Evolutionary conservation across 148 eudicot genomes (phyloP).

Genomic region (Amaranthus cruentus): DNA sequence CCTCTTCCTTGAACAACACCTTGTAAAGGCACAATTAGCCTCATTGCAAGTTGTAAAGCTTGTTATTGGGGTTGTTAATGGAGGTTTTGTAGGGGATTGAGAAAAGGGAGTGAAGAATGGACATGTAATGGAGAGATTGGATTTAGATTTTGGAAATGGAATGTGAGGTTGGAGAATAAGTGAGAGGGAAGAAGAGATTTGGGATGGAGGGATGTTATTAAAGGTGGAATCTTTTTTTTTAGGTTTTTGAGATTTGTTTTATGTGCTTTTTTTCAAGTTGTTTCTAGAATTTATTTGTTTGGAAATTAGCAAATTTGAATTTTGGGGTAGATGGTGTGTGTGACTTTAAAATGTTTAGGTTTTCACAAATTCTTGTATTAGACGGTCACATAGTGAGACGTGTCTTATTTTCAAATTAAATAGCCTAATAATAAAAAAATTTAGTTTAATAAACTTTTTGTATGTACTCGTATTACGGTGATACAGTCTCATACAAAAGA

Average conservation of each 20-base stretch:
- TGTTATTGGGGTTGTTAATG: not conserved
- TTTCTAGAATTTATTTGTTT: not conserved
- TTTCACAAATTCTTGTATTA: no score
- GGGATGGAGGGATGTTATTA: not conserved
- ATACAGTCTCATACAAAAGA: no score
- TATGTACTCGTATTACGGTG: no score
- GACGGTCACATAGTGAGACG: no score
- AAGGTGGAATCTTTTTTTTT: not conserved
- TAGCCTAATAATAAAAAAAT: no score
- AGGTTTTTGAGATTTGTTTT: not conserved
- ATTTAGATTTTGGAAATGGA: not conserved
- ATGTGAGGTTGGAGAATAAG: slow-evolving; percentile 2
- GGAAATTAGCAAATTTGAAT: not conserved
- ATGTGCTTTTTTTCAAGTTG: slow-evolving; percentile 2
- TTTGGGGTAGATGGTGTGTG: not conserved
- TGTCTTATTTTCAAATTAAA: no score
- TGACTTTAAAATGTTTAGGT: not conserved
- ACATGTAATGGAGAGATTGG: not conserved
- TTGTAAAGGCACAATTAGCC: slow-evolving; percentile 78
- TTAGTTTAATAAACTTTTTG: no score
- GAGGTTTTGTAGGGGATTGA: not conserved
- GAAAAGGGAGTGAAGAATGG: slow-evolving; percentile 13
- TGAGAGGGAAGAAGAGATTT: slow-evolving; percentile 3
- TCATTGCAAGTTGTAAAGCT: slow-evolving; percentile 38
- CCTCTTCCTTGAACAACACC: slow-evolving; percentile 87